Percentiles rank a stretch among this genome's conserved stretches.
Conservation (phyloP, 2,329 filamentous ascomycete species). For the Pseudonectria foliicola region DNA sequence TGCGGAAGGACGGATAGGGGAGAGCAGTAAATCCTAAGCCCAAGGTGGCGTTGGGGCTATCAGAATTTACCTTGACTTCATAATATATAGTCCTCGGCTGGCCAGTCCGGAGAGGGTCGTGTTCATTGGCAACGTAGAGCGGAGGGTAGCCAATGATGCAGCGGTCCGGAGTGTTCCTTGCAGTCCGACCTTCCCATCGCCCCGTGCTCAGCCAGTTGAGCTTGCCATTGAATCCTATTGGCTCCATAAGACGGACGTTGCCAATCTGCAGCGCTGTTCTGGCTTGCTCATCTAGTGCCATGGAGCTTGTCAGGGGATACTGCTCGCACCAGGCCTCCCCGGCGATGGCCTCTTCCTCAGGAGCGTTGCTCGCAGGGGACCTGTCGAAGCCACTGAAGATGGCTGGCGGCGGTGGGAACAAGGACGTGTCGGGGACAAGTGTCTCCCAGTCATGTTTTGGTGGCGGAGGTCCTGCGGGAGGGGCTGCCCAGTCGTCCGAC, state of each 20-base stretch:
- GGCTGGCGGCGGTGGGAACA: conserved; percentile 65
- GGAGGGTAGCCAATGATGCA: conserved; percentile 63
- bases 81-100: conserved; percentile 57
- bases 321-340: conserved; percentile 59
- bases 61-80: conserved; percentile 52
- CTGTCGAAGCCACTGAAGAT: conserved; percentile 56
- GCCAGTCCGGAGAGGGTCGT: conserved; percentile 44
- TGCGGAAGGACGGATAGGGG: conserved; percentile 69
- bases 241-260: conserved; percentile 48
- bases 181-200: conserved; percentile 41
- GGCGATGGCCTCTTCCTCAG: conserved; percentile 53
- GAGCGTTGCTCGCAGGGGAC: conserved; percentile 64
- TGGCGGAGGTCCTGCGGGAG: conserved; percentile 31
- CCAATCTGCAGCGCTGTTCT: conserved; percentile 41
- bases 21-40: conserved; percentile 65
- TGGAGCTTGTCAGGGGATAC: conserved; percentile 51
- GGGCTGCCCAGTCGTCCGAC: conserved; percentile 22
- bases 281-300: conserved; percentile 39
- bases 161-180: conserved; percentile 46
- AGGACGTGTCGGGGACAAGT: conserved; percentile 63
- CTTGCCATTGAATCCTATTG: conserved; percentile 39
- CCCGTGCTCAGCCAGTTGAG: conserved; percentile 41
- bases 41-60: conserved; percentile 43
- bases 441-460: conserved; percentile 61
- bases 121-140: conserved; percentile 55